Percentiles rank a stretch among this genome's conserved stretches.
phyloP scores from a whole-genome alignment of 2,329 filamentous ascomycete genomes.

The Aspergillus sp. region DNA sequence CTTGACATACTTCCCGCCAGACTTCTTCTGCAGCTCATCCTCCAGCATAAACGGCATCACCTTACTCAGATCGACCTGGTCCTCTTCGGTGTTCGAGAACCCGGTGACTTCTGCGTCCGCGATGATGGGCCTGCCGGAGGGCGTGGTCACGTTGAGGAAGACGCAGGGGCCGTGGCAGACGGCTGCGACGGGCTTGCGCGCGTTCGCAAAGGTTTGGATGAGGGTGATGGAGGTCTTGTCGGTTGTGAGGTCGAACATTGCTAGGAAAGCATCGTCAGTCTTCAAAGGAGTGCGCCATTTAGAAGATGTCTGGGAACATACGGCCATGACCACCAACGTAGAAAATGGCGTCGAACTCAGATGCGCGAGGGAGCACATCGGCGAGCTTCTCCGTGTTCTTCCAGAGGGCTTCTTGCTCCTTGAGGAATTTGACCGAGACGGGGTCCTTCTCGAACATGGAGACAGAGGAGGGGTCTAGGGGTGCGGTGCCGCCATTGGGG shows the following conservation, averaged over 20 bases:
- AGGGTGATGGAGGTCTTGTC: conserved; percentile 44
- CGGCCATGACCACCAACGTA: conserved; percentile 61
- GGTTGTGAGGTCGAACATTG: conserved; percentile 53
- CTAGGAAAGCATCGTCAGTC: conserved; percentile 15
- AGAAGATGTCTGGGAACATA: conserved; percentile 31
- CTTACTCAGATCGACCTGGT: conserved; percentile 38
- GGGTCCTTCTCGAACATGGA: conserved; percentile 56
- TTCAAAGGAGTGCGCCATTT: background rate
- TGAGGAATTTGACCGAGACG: conserved; percentile 55
- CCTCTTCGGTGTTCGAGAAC: conserved; percentile 50
- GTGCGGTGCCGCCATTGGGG: conserved; percentile 61
- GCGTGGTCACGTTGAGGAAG: conserved; percentile 44
- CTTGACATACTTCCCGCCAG: conserved; percentile 45
- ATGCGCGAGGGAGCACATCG: conserved; percentile 55
- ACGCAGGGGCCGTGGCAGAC: conserved; percentile 51
- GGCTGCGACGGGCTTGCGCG: conserved; percentile 49
- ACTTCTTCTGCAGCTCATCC: conserved; percentile 39
- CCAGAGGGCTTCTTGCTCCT: conserved; percentile 61
- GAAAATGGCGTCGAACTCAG: conserved; percentile 65
- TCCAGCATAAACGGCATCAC: conserved; percentile 49
- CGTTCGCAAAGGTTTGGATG: conserved; percentile 50
- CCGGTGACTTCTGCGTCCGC: conserved; percentile 44
- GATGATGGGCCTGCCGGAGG: conserved; percentile 43
- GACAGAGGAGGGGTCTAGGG: conserved; percentile 61
- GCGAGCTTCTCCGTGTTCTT: conserved; percentile 61